Evolutionary conservation across 2,329 filamentous ascomycete genomes (phyloP).

Genomic region (Fusarium poae): DNA sequence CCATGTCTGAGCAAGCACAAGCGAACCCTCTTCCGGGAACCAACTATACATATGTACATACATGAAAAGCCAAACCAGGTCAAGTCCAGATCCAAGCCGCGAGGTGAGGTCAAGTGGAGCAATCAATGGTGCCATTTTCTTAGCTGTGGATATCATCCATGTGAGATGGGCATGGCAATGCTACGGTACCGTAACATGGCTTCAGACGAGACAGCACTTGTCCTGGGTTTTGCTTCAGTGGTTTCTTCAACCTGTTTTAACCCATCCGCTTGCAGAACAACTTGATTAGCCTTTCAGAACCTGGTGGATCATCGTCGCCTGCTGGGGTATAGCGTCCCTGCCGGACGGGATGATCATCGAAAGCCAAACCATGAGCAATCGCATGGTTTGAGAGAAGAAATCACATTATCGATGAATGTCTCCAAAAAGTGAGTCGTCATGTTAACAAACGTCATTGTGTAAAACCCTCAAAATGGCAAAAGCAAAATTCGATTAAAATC

Average conservation of each 20-base stretch:
- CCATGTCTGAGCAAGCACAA: constrained; percentile 21
- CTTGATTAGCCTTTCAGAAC: constrained; percentile 39
- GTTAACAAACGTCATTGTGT: not conserved
- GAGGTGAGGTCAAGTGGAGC: constrained; percentile 44
- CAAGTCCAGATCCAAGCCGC: constrained; percentile 24
- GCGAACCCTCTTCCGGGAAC: constrained; percentile 28
- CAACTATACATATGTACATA: constrained; percentile 32
- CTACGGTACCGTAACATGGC: constrained; percentile 10
- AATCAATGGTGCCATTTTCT: constrained; percentile 49
- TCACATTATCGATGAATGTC: constrained; percentile 1
- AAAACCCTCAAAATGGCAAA: not conserved
- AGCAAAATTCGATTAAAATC: not conserved
- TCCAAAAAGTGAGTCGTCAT: not conserved
- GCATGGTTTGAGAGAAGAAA: constrained; percentile 13
- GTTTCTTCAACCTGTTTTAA: not conserved
- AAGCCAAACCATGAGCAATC: constrained; percentile 13
- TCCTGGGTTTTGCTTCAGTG: not conserved
- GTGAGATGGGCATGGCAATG: constrained; percentile 32
- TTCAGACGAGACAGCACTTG: constrained; percentile 7
- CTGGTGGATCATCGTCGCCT: constrained; percentile 36
- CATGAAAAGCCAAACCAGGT: constrained; percentile 40
- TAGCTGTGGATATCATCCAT: constrained; percentile 37
- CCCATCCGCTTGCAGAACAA: constrained; percentile 43
- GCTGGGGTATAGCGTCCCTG: constrained; percentile 43
- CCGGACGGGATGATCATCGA: constrained; percentile 28